These are phyloP conservation scores for Globisporangium iwayamae DNA, from an alignment of 352 stramenopile species.

Conservation along the genomic window DNA sequence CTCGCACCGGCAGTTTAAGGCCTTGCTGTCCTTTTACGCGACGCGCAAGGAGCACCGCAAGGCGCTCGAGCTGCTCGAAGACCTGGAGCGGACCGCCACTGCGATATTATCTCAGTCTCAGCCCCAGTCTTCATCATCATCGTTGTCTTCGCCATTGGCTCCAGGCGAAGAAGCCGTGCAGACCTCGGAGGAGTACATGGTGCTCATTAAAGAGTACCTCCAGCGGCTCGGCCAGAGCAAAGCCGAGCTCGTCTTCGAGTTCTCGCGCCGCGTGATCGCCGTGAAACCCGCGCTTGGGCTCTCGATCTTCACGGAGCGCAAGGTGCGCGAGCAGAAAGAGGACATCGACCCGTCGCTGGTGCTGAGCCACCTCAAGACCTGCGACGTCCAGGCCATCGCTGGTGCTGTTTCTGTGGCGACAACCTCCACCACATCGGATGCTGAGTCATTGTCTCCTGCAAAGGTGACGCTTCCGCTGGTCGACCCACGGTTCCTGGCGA, in stretches of 20 bases:
- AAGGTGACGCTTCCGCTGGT: slow-evolving; percentile 41
- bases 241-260: slow-evolving; percentile 75
- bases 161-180: slow-evolving; percentile 19
- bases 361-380: slow-evolving; percentile 69
- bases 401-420: background rate
- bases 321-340: slow-evolving; percentile 35
- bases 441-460: slow-evolving; percentile 9
- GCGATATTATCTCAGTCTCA: slow-evolving; percentile 1
- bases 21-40: slow-evolving; percentile 69
- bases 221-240: slow-evolving; percentile 58
- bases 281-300: slow-evolving; percentile 52
- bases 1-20: slow-evolving; percentile 53
- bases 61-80: slow-evolving; percentile 74
- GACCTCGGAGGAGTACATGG: slow-evolving; percentile 48
- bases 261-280: slow-evolving; percentile 65
- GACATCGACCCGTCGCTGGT: slow-evolving; percentile 69
- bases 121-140: slow-evolving; percentile 5
- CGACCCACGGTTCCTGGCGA: slow-evolving; percentile 62
- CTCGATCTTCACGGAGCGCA: slow-evolving; percentile 75
- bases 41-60: slow-evolving; percentile 72
- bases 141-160: background rate
- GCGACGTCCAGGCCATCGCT: slow-evolving; percentile 20
- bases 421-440: background rate
- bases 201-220: slow-evolving; percentile 65
- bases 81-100: slow-evolving; percentile 51